Percentiles rank a stretch among this genome's conserved stretches.
These are phyloP conservation scores for Asterochloris sp. DNA, from an alignment of 139 green algal species.

Conservation along the genomic window DNA sequence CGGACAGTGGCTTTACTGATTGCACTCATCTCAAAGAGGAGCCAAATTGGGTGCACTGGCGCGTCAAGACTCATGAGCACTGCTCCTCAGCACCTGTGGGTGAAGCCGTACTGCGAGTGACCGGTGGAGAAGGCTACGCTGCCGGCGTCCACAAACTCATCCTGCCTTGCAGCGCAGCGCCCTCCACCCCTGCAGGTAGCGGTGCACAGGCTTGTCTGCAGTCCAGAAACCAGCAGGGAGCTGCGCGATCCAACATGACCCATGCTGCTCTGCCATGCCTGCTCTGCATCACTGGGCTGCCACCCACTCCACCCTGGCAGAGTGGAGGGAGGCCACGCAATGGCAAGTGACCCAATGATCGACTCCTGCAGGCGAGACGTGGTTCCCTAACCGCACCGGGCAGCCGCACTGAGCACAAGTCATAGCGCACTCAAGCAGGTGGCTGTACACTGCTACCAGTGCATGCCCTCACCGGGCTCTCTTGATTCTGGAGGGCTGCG, in stretches of 20 bases:
- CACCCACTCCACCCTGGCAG: background rate
- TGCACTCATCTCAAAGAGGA: no score
- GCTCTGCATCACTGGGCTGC: background rate
- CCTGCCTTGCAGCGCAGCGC: background rate
- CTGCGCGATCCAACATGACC: background rate
- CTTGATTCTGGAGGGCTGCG: constrained; percentile 15
- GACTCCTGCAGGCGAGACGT: no score
- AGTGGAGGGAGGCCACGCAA: background rate
- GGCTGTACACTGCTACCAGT: background rate
- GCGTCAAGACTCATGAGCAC: no score
- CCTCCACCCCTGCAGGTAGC: background rate
- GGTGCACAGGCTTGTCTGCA: background rate
- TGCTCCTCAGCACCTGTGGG: no score
- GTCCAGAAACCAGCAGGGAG: background rate
- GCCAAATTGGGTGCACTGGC: no score
- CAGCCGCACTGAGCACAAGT: no score
- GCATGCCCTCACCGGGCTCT: background rate
- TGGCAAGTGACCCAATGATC: no score
- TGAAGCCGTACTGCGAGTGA: no score
- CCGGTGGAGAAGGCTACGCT: background rate
- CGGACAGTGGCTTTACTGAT: no score
- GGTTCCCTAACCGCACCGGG: no score
- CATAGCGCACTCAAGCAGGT: background rate
- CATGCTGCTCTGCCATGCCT: background rate
- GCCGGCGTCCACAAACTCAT: background rate